Evolutionary conservation across 2,329 filamentous ascomycete genomes (phyloP), one percentile per base, ranked within the genome.

Genomic region (Alternaria sp.): DNA sequence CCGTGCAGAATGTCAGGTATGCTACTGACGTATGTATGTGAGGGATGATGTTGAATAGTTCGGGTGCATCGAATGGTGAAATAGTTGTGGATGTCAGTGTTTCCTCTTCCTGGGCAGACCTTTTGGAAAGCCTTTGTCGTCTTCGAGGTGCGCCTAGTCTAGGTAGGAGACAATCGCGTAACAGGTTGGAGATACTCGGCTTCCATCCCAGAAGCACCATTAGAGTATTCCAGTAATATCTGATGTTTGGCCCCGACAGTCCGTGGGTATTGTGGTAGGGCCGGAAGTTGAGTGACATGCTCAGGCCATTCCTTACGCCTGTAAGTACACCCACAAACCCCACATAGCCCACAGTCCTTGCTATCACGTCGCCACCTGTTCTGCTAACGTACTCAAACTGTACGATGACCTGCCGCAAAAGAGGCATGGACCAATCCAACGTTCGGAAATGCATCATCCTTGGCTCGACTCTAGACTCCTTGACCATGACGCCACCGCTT

Each of bases 1-100:
- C 85, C 48, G 86, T 81, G 63, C 85, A 84, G 63, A 89, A 82
- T 30, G 84, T 83, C 2, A 89, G 67, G 66, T 89, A 89, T 38
- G 85, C 86, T 2, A 85, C 85, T 16, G 86, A 84, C 0, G 84
- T 84, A 1, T 75, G 79, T 3, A 78, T 70, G 0, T 62, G 60
- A 3, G 81, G 75, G 1, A 87, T 67, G 1, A 51, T 60, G 6
- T 65, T 56, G 12, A 75, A 59, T 12, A 83, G 74, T 2, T 74
- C 58, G 1, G 55, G 50, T 10, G 81, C 27, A 14, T 16, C 10
- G 16, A 53, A 28, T n/a, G 54, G 41, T 14, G 54, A 27, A 5
- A 43, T 30, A 2, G 22, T 3, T 14, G 22, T 10, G 22, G 16
- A 14, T 10, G 20, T 34, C 5, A 38, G 6, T n/a, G 30, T 11